A percentile compares a stretch with the other conserved stretches of the same genome.
Evolutionary conservation across 306 rosid genomes (phyloP).

Genomic region (Citrullus mucosospermus): DNA sequence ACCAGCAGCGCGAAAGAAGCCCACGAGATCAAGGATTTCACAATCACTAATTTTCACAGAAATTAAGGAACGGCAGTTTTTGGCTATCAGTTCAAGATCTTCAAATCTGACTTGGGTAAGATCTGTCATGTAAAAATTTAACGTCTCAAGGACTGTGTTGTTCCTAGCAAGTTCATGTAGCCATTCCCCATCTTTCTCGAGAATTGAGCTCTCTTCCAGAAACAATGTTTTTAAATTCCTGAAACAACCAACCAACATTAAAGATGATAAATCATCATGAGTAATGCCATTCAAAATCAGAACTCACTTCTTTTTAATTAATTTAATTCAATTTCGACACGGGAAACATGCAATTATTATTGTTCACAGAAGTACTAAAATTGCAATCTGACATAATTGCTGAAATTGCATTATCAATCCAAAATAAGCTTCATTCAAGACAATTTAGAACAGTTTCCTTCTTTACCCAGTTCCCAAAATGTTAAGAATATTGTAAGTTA

Average conservation of each 20-base stretch:
- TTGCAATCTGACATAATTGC: background rate
- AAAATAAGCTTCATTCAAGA: background rate
- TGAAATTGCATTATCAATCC: background rate
- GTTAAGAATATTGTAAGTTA: background rate
- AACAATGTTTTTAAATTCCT: slow-evolving; percentile 67
- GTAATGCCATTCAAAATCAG: background rate
- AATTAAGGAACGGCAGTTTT: slow-evolving; percentile 51
- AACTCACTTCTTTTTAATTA: background rate
- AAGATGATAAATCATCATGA: background rate
- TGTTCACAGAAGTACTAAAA: background rate
- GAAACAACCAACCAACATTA: slow-evolving; percentile 5
- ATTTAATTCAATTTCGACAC: background rate
- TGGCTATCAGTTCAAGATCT: slow-evolving; percentile 87
- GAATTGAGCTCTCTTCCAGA: slow-evolving; percentile 69
- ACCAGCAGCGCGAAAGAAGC: slow-evolving; percentile 54
- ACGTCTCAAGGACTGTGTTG: slow-evolving; percentile 73
- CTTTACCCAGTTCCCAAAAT: background rate
- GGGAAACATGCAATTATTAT: background rate
- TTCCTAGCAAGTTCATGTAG: slow-evolving; percentile 71
- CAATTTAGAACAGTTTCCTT: background rate
- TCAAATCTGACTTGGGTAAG: slow-evolving; percentile 30
- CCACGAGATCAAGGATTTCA: slow-evolving; percentile 53
- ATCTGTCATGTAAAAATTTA: slow-evolving; percentile 82
- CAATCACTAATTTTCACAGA: slow-evolving; percentile 72
- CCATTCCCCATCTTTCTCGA: slow-evolving; percentile 71